Evolutionary conservation across 2,329 filamentous ascomycete genomes (phyloP), one percentile per base, ranked within the genome.

Genomic region (Ploettnerulaceae sp.): DNA sequence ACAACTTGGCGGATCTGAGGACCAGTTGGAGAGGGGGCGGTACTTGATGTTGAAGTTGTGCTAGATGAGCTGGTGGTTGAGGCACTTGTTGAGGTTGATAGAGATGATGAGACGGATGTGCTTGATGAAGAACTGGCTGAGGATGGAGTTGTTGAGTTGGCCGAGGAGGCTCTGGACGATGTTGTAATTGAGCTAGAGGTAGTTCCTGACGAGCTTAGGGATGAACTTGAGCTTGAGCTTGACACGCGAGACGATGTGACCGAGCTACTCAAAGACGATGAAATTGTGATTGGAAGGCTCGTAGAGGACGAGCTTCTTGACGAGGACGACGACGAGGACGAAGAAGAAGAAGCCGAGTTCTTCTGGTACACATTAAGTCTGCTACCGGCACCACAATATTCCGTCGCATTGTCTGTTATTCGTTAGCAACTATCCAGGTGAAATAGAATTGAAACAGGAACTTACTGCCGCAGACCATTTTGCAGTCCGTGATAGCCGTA

Each of bases 381-480:
- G 14, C 44, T 53, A 3, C 58, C 56, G 24, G 57, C 65, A 20
- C 66, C 65, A 47, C 66, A 67, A 24, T 59, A 60, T 46, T 67
- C 60, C 1, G 57, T 56, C 4, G 47, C 14, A 46, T 66, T 61
- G 11, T 59, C 61, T 20, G 14, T 6, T 12, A 15, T 9, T n/a
- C n/a, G n/a, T n/a, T n/a, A n/a, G n/a, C n/a, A n/a, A 24, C 21
- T 22, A 24, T 15, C 26, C 8, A 34, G 32, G 12, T 12, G 12
- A 20, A 21, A 11, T n/a, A 7, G 9, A 29, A 14, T 17, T 15
- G 15, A 24, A 9, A 17, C 7, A 55, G 55, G 2, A 14, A 9
- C 36, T 21, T 45, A 22, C 47, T 55, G 58, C 21, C 43, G 33
- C 59, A 61, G 36, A 52, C 31, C 52, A 56, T 59, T 14, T 47